Percentiles rank a stretch among this genome's conserved stretches.
phyloP scores from a whole-genome alignment of 345 rosid species.

The Rhodomyrtus tomentosa region DNA sequence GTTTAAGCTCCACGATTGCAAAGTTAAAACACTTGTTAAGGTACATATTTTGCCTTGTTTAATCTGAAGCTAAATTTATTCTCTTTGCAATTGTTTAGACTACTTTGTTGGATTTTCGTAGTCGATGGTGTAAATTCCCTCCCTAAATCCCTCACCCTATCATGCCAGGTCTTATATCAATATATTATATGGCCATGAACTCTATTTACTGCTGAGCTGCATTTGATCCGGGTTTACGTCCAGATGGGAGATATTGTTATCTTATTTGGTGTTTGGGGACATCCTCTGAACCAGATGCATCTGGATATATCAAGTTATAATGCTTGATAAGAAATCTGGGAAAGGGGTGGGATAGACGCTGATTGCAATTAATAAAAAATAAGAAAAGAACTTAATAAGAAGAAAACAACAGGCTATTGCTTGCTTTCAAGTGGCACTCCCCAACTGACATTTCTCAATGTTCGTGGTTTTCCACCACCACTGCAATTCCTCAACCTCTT shows the following conservation, averaged over 20 bases:
- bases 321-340: not conserved
- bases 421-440: not conserved
- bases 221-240: not conserved
- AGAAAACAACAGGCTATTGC: not conserved
- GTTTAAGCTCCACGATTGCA: slow-evolving; percentile 55
- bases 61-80: not conserved
- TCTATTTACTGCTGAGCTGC: not conserved
- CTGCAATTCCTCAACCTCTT: not conserved
- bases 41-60: slow-evolving; percentile 15
- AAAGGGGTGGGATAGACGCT: not conserved
- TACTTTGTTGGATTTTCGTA: not conserved
- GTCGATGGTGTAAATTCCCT: not conserved
- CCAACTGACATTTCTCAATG: not conserved
- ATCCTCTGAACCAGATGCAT: not conserved
- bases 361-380: not conserved
- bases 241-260: not conserved
- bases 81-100: not conserved
- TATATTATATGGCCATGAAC: not conserved
- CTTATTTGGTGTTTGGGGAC: not conserved
- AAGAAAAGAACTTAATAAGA: not conserved
- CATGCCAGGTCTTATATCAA: not conserved
- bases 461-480: not conserved
- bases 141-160: not conserved
- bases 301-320: not conserved
- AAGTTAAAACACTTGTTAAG: slow-evolving; percentile 54